Base-by-base conservation (phyloP, 345 rosid species). In the Bruguiera parviflora region DNA sequence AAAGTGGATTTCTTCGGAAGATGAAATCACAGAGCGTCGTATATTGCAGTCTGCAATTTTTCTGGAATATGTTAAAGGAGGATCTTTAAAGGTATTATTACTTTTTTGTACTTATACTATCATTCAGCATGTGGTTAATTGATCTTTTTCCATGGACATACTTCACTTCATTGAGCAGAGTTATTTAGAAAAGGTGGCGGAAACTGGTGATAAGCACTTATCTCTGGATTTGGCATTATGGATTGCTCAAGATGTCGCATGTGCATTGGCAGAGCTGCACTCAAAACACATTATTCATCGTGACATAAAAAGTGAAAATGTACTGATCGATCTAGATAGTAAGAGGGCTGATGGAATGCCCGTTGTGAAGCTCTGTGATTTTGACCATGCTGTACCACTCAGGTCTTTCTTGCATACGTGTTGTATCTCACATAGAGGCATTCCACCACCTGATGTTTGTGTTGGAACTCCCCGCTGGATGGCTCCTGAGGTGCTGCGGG, bases 401-500 rank as follows among this genome's bases (percentile, higher is more conserved):
- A 78, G 89, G 68, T 88, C 99, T 66, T 78, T 71, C 74, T 67
- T 85, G 79, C 99, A 92, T 72, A 78, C 80, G 0, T 95, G 98
- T 53, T 92, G 98, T 71, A 87, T 95, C 78, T 88, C 86, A 53
- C 98, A 92, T 71, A 63, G 71, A 3, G 99, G 98, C 53, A 75
- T 88, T 68, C 91, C 90, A 59, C 92, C 96, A 70, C 90, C 97
- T 13, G 77, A 87, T 74, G 66, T 80, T 65, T 95, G 99, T 84
- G 98, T 95, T 53, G 99, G 99, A 75, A 95, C 98, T 5, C 98
- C 99, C 6, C 89, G 98, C 9, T 95, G 99, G 98, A 92, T 95
- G 97, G 97, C 98, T 66, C 99, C 99, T 10, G 99, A 95, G 80
- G 98, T 95, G 71, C 71, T 92, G 59, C 81, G 58, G 69, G 82